Evolutionary conservation across 495 filamentous ascomycete genomes (phyloP).

Genomic region (Aspergillus heteromorphus): DNA sequence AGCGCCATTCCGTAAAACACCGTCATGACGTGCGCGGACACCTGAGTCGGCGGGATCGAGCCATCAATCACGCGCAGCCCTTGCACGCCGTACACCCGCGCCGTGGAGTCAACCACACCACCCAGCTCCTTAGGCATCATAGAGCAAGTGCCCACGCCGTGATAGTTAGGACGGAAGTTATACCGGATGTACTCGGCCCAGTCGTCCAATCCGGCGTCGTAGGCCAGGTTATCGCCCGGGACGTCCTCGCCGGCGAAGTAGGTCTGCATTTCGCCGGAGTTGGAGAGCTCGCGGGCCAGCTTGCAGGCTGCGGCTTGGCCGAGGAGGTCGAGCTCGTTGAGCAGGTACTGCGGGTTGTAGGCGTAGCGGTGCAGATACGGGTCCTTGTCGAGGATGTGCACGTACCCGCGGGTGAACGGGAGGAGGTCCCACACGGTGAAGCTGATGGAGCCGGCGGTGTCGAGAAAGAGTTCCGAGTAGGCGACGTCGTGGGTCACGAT

Average conservation of each 20-base stretch:
- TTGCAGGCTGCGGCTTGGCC: conserved; percentile 45
- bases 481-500: conserved; percentile 22
- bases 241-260: conserved; percentile 34
- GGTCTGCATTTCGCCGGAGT: conserved; percentile 21
- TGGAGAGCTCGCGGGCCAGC: conserved; percentile 39
- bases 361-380: conserved; percentile 39
- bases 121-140: conserved; percentile 44
- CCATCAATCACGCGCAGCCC: conserved; percentile 45
- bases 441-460: conserved; percentile 29
- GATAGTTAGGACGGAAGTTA: conserved; percentile 35
- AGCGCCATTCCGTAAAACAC: conserved; percentile 43
- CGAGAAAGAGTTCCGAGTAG: conserved; percentile 24
- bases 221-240: conserved; percentile 31
- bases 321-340: conserved; percentile 41
- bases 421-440: conserved; percentile 38
- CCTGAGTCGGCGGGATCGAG: conserved; percentile 34
- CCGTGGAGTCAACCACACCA: conserved; percentile 41
- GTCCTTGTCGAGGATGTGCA: conserved; percentile 37
- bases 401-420: conserved; percentile 49
- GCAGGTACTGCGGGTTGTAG: conserved; percentile 46
- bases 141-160: conserved; percentile 42
- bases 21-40: conserved; percentile 27
- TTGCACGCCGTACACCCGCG: conserved; percentile 39
- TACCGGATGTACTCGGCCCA: conserved; percentile 29
- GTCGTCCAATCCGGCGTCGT: conserved; percentile 39